Evolutionary conservation across 257 asterid genomes (phyloP).

Genomic region (Solanum virginianum): DNA sequence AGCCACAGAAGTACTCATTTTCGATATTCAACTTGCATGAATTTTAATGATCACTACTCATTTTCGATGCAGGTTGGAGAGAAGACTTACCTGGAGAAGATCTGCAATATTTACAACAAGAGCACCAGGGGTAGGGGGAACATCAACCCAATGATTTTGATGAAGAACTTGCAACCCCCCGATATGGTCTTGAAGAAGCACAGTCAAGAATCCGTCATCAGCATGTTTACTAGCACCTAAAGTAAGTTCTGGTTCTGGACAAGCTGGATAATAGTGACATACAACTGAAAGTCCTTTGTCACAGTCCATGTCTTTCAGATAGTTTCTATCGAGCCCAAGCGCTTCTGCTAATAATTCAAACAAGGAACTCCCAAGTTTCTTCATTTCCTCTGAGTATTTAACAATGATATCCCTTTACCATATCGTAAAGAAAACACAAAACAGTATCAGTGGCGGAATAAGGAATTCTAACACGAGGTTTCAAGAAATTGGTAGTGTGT

Average conservation of each 20-base stretch:
- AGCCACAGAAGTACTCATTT: not conserved
- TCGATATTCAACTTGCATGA: not conserved
- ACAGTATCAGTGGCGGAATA: not conserved
- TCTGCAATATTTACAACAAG: not conserved
- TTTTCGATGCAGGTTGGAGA: not conserved
- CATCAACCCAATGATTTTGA: not conserved
- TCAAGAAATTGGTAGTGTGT: not conserved
- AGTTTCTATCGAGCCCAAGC: not conserved
- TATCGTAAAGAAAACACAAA: not conserved
- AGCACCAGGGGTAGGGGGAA: not conserved
- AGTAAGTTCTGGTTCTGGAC: not conserved
- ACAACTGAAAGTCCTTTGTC: not conserved
- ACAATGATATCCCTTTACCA: not conserved
- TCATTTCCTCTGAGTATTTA: not conserved
- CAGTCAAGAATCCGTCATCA: not conserved
- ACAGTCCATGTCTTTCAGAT: not conserved
- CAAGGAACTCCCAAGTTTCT: not conserved
- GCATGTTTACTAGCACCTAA: not conserved
- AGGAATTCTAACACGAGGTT: not conserved
- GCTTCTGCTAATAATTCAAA: not conserved
- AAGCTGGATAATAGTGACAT: not conserved
- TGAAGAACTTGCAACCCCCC: not conserved
- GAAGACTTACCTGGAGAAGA: not conserved
- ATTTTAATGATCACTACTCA: not conserved
- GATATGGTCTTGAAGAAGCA: slow-evolving; percentile 2